Evolutionary conservation across 1,284 basidiomycete genomes (phyloP).

Genomic region (Irpex sp.): DNA sequence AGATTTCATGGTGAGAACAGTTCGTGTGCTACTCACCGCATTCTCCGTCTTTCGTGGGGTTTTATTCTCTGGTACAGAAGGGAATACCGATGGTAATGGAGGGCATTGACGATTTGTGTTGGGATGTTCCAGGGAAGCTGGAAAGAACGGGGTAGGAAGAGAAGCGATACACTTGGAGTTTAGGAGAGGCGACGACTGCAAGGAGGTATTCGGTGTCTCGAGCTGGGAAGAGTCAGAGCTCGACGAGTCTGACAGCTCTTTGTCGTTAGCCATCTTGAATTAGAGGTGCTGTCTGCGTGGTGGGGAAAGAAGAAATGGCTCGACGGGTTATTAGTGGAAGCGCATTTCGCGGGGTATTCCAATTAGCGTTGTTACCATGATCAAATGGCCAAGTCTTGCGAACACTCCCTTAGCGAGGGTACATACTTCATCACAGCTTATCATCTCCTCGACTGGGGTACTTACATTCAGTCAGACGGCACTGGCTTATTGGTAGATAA

Average conservation of each 20-base stretch:
- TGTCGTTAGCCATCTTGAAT: not conserved
- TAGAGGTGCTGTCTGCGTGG: not conserved
- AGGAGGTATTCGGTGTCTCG: slow-evolving; percentile 2
- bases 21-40: slow-evolving; percentile 8
- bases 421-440: too few species aligned
- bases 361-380: too few species aligned
- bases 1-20: not conserved
- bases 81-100: slow-evolving; percentile 11
- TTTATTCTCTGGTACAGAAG: slow-evolving; percentile 13
- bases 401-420: too few species aligned
- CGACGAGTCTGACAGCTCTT: not conserved
- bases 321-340: too few species aligned
- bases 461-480: too few species aligned
- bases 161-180: not conserved
- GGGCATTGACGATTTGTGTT: slow-evolving; percentile 12
- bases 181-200: not conserved
- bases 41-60: slow-evolving; percentile 10
- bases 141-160: slow-evolving; percentile 12
- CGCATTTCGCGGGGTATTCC: too few species aligned
- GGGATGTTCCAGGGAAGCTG: slow-evolving; percentile 7
- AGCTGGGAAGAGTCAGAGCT: not conserved
- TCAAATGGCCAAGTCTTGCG: too few species aligned
- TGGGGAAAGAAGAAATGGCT: not conserved
- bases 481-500: too few species aligned
- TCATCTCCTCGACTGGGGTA: too few species aligned